Base-by-base conservation (phyloP, 148 eudicot genomes). In the Diospyros kaki region DNA sequence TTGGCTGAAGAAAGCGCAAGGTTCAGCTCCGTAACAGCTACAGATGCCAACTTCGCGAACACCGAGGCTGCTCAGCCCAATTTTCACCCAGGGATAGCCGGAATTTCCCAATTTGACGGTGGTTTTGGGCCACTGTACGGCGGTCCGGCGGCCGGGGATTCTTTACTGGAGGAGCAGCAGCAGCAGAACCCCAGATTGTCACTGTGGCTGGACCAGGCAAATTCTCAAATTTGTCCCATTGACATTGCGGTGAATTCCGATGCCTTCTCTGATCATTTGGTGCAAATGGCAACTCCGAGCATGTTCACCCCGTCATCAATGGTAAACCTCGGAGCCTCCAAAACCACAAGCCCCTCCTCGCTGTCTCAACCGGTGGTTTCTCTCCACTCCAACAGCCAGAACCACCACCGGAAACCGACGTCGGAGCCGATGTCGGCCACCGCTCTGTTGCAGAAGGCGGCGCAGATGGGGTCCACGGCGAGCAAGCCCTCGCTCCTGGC, bases 371-470 rank as follows among this genome's bases (percentile, higher is more conserved):
- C 28, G 28, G 28, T 28, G 28, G 28, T 28, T 28, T 28, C 28
- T 28, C 28, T 28, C 28, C 4, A 48, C 68, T 68, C 81, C 3
- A 68, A 77, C 46, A 68, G 42, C 12, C 84, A 81, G 10, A 77
- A 9, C 75, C 73, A 75, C 15, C 74, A 52, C 12, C 66, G 78
- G 4, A 78, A 73, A 58, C 71, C 90, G 4, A 60, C 81, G 1
- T 73, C 82, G 7, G 46, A 73, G 1, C 91, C 95, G 2, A 93
- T 92, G 98, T 92, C 98, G 0, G 98, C 98, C 52, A 95, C 97
- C 8, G 98, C 98, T 0, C 90, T 95, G 4, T 80, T 95, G 4
- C 97, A 92, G 66, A 95, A 88, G 79, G 98, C 98, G 1, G 97
- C 98, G 38, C 97, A 89, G 48, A 84, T 95, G 79, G 98, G 98